Evolutionary conservation across 371 early-diverging fungal species (phyloP), one percentile per base, ranked within the genome.

Genomic region (Fennellomyces sp.): DNA sequence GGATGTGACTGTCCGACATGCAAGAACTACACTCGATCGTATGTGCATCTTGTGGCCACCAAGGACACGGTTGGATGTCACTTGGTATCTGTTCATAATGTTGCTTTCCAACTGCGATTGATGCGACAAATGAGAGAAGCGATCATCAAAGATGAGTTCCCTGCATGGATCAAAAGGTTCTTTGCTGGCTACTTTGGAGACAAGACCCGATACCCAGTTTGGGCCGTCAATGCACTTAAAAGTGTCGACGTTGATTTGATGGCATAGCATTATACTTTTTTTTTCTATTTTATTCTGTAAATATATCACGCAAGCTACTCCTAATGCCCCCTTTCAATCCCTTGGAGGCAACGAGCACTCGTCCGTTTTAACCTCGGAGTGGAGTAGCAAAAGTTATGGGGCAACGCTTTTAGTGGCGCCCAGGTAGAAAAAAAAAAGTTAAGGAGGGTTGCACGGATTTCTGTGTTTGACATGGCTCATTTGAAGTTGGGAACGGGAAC

Each of bases 61-160:
- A 89, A 88, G 61, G 94, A 94, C 53, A 93, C 95, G 2, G 93
- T 93, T n/a, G 96, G 92, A 12, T 94, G 95, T 73, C 94, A 93
- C 60, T 76, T 98, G 60, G 72, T 96, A 26, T 88, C 95, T 3
- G 76, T 92, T 30, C 98, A 98, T 70, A 98, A 98, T 68, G 84
- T 96, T 42, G 86, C 91, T 5, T 98, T 90, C 83, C 95, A 97
- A 78, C 81, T 94, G 79, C 83, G 90, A 35, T 70, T 98, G 45
- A 95, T 94, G 92, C 71, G 84, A 48, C 84, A 88, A 56, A 91
- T 96, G 63, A 87, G 94, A 63, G 73, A 81, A 39, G 85, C 90
- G 25, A 94, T 98, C 49, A 65, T 82, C 12, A 80, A 85, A 27
- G 92, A 93, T 69, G 73, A 75, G 45, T 96, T 89, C 71, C 94